Evolutionary conservation across 768 basidiomycete species (phyloP).

Genomic region (Tylopilus vinaceipallidus): DNA sequence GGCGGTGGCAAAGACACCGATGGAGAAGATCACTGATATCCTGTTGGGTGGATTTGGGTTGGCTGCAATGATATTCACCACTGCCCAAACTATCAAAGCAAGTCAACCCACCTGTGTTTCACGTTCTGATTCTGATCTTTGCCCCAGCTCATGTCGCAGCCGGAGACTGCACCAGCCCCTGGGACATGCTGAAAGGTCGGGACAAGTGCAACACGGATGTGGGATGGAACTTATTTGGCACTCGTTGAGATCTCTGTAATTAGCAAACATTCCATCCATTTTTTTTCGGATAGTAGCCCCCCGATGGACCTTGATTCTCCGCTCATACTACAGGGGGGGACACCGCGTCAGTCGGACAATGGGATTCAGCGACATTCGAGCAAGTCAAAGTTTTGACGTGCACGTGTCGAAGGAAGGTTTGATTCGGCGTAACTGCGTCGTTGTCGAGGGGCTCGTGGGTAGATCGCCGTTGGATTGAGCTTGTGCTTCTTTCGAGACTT

Average conservation of each 20-base stretch:
- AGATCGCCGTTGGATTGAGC: constrained; percentile 22
- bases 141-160: constrained; percentile 59
- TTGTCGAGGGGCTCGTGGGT: not conserved
- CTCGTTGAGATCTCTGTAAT: too few species aligned
- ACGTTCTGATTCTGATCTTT: constrained; percentile 9
- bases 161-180: constrained; percentile 39
- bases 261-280: constrained; percentile 12
- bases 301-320: constrained; percentile 18
- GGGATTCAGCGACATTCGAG: too few species aligned
- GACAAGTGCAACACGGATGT: not conserved
- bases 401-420: too few species aligned
- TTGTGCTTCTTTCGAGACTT: not conserved
- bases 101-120: not conserved
- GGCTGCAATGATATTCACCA: constrained; percentile 73
- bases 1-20: constrained; percentile 73
- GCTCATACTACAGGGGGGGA: constrained; percentile 17
- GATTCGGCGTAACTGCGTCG: constrained; percentile 9
- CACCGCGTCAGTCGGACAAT: too few species aligned
- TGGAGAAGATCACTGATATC: constrained; percentile 66
- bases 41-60: constrained; percentile 74
- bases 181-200: constrained; percentile 27
- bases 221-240: too few species aligned
- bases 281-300: too few species aligned
- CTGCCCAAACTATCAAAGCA: constrained; percentile 72
- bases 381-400: too few species aligned